Evolutionary conservation across 176 grass and related monocot genomes (phyloP).

Genomic region (Aegilops longissima): DNA sequence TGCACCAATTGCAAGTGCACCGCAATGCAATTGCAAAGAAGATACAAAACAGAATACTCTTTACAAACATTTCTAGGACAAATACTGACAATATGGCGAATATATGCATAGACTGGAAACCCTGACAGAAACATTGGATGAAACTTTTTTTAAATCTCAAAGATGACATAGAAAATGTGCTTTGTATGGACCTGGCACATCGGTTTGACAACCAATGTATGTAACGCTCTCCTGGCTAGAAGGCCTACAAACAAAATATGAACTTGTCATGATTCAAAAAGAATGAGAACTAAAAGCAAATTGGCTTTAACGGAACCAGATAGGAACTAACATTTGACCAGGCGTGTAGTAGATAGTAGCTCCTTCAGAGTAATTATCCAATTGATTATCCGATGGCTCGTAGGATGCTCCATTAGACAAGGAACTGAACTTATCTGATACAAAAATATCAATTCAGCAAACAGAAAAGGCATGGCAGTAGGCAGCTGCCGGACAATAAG

Average conservation of each 20-base stretch:
- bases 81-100: background rate
- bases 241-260: constrained; percentile 35
- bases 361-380: constrained; percentile 33
- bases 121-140: background rate
- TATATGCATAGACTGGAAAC: background rate
- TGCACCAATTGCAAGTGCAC: background rate
- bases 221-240: constrained; percentile 38
- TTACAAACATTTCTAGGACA: background rate
- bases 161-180: background rate
- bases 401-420: constrained; percentile 28
- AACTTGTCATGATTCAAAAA: constrained; percentile 8
- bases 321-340: constrained; percentile 36
- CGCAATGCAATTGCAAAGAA: background rate
- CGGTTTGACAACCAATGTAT: constrained; percentile 16
- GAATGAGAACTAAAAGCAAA: background rate
- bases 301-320: constrained; percentile 5
- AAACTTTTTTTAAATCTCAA: background rate
- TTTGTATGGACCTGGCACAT: constrained; percentile 46
- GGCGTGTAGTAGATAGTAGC: constrained; percentile 19
- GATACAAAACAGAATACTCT: background rate
- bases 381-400: constrained; percentile 19
- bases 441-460: constrained; percentile 28
- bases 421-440: constrained; percentile 30
- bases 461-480: background rate
- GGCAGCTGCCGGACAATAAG: background rate